Conservation (phyloP, 371 early-diverging fungal genomes). For the Mucor lusitanicus region DNA sequence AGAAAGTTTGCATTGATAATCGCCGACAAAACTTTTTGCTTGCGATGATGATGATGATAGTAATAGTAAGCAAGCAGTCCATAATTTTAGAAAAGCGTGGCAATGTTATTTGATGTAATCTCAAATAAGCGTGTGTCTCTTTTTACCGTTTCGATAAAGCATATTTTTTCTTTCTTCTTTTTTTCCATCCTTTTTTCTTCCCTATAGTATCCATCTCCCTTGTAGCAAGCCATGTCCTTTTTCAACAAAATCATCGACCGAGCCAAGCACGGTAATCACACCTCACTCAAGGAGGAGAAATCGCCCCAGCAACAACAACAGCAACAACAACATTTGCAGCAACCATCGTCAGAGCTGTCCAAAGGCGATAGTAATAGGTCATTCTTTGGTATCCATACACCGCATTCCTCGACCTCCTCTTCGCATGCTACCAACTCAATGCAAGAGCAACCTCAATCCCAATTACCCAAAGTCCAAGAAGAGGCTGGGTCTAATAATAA, state of each 20-base stretch:
- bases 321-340: neutral
- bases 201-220: neutral
- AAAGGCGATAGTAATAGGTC: slow-evolving; percentile 3
- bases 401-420: slow-evolving; percentile 23
- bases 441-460: slow-evolving; percentile 12
- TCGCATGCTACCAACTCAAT: neutral
- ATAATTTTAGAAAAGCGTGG: neutral
- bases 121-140: neutral
- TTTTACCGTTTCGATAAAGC: neutral
- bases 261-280: slow-evolving; percentile 14
- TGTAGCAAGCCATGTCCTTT: slow-evolving; percentile 14
- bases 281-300: neutral
- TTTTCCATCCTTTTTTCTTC: slow-evolving; percentile 1
- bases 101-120: neutral
- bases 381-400: slow-evolving; percentile 12
- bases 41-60: neutral
- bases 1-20: neutral
- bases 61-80: neutral
- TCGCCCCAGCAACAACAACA: neutral
- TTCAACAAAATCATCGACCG: slow-evolving; percentile 23
- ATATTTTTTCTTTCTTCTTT: slow-evolving; percentile 4
- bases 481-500: slow-evolving; percentile 19
- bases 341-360: neutral
- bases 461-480: slow-evolving; percentile 12
- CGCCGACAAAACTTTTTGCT: neutral